phyloP scores from a whole-genome alignment of 257 asterid species.

The Solanum neorickii region DNA sequence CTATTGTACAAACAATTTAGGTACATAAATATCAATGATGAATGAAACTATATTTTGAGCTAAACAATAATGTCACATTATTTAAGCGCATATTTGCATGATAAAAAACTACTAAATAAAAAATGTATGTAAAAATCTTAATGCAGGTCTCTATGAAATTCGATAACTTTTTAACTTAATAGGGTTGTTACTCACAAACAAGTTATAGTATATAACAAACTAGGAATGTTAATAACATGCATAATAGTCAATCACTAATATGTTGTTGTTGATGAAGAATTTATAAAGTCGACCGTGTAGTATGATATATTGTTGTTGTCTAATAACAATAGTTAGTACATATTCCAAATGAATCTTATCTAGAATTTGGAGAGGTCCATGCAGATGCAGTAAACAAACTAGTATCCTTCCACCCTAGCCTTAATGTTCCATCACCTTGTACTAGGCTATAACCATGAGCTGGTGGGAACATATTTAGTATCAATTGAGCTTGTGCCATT shows the following conservation, averaged over 20 bases:
- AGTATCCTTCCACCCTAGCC: slow-evolving; percentile 80
- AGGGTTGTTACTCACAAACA: too few relatives aligned
- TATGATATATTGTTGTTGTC: background rate
- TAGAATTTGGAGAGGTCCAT: slow-evolving; percentile 49
- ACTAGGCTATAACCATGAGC: slow-evolving; percentile 51
- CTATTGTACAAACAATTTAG: background rate
- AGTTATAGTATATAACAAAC: background rate
- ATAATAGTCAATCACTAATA: background rate
- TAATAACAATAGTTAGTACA: background rate
- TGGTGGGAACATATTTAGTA: slow-evolving; percentile 60
- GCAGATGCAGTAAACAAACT: slow-evolving; percentile 72
- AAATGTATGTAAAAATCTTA: background rate
- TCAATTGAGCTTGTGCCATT: slow-evolving; percentile 75
- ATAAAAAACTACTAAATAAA: background rate
- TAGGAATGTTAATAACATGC: background rate
- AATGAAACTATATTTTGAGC: background rate
- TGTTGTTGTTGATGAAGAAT: background rate
- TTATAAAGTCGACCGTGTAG: background rate
- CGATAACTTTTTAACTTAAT: background rate
- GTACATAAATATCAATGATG: background rate
- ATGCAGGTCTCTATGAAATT: background rate
- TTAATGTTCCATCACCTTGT: slow-evolving; percentile 75
- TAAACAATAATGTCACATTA: background rate
- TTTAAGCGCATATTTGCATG: background rate
- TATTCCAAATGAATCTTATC: background rate